phyloP scores from a whole-genome alignment of 2,329 filamentous ascomycete genomes.

The Sarocladium kiliense region DNA sequence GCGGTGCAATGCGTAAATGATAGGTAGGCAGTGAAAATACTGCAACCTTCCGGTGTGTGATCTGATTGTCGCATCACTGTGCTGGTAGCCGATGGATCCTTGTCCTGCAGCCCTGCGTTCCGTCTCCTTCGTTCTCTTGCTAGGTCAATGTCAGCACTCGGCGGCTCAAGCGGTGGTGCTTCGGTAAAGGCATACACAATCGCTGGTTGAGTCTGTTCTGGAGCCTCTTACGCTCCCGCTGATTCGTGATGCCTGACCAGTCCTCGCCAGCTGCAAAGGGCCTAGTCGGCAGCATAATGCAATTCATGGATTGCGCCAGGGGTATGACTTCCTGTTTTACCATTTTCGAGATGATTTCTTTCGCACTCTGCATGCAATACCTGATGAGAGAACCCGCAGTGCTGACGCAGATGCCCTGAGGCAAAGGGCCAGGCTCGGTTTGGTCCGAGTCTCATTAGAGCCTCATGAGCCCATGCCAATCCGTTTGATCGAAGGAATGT shows the following conservation, averaged over 20 bases:
- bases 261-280: slow-evolving; percentile 18
- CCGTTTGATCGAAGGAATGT: too few species aligned
- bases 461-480: too few species aligned
- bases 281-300: background rate
- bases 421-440: too few species aligned
- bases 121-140: too few species aligned
- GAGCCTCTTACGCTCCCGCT: slow-evolving; percentile 17
- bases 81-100: background rate
- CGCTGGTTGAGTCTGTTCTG: slow-evolving; percentile 20
- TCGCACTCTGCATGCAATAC: too few species aligned
- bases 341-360: background rate
- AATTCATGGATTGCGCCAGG: background rate
- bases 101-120: too few species aligned
- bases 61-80: background rate
- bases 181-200: slow-evolving; percentile 10
- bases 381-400: too few species aligned
- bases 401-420: too few species aligned
- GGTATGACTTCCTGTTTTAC: background rate
- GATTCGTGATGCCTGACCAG: slow-evolving; percentile 25
- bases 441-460: too few species aligned
- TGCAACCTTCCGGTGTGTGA: too few species aligned
- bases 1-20: background rate
- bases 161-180: background rate
- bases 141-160: background rate
- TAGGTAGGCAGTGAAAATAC: background rate